These are phyloP conservation scores for Trichoderma polysporum DNA, from an alignment of 2,329 filamentous ascomycete species.

Conservation along the genomic window DNA sequence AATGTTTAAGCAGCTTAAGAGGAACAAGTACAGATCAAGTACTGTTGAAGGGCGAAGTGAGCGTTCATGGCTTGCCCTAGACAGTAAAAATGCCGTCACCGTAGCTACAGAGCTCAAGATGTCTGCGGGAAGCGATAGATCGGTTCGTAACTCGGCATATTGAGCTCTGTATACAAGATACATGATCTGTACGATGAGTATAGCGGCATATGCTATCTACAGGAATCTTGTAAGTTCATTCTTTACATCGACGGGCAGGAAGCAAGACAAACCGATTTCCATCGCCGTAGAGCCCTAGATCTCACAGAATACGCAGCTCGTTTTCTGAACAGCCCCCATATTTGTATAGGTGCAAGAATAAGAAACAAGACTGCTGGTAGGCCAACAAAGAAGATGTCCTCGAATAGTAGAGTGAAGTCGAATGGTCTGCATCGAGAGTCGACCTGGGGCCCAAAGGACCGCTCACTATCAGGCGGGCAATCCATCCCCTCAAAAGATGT, in stretches of 20 bases:
- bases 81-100: conserved; percentile 21
- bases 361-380: conserved; percentile 27
- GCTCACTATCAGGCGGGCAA: conserved; percentile 20
- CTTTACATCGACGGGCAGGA: neutral
- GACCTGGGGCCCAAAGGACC: conserved; percentile 28
- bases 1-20: conserved; percentile 23
- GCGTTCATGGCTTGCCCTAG: conserved; percentile 25
- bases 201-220: conserved; percentile 14
- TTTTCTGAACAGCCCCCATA: conserved; percentile 1
- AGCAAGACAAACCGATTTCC: conserved; percentile 7
- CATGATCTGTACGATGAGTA: conserved; percentile 24
- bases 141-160: conserved; percentile 10
- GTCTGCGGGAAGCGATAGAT: conserved; percentile 26
- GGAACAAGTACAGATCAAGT: conserved; percentile 27
- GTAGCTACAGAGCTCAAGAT: conserved; percentile 23
- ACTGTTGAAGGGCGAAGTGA: conserved; percentile 29
- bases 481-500: neutral
- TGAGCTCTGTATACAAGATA: conserved; percentile 25
- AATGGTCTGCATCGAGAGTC: conserved; percentile 27
- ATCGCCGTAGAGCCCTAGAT: neutral
- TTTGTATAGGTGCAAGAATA: conserved; percentile 18
- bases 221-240: neutral
- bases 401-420: conserved; percentile 32
- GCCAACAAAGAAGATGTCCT: conserved; percentile 29
- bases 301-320: conserved; percentile 19